Conservation (phyloP, 202 grass and related monocot genomes). For the Bolboschoenoplectus hybrid region DNA sequence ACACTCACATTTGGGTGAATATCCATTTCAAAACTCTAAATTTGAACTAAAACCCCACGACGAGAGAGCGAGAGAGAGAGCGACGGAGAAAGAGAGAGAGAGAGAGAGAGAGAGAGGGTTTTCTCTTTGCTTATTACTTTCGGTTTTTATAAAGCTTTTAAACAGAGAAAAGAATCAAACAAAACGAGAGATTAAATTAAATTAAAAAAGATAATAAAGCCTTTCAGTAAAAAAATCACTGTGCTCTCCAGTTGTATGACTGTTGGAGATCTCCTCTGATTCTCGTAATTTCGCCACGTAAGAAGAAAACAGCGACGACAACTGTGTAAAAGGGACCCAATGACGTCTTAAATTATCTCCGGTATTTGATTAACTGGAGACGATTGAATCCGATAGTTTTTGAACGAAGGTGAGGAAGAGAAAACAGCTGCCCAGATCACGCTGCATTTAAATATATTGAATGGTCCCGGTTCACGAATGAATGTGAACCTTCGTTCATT, state of each 20-base stretch:
- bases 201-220: background rate
- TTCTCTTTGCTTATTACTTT: conserved; percentile 29
- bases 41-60: background rate
- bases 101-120: conserved; percentile 8
- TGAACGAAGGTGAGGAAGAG: background rate
- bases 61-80: background rate
- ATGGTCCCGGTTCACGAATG: background rate
- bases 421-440: conserved; percentile 23
- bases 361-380: conserved; percentile 17
- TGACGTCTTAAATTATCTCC: background rate
- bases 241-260: background rate
- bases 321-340: background rate
- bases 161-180: conserved; percentile 24
- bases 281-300: background rate
- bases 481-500: background rate
- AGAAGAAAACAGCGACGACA: background rate
- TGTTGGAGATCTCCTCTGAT: background rate
- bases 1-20: conserved; percentile 29
- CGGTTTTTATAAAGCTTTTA: conserved; percentile 29
- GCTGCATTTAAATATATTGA: background rate
- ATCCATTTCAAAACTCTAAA: conserved; percentile 35
- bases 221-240: background rate
- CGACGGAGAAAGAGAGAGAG: conserved; percentile 24
- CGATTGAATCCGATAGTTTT: background rate
- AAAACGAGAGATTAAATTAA: background rate